Base-by-base conservation (phyloP, 495 filamentous ascomycete species). In the Neurospora sp. region DNA sequence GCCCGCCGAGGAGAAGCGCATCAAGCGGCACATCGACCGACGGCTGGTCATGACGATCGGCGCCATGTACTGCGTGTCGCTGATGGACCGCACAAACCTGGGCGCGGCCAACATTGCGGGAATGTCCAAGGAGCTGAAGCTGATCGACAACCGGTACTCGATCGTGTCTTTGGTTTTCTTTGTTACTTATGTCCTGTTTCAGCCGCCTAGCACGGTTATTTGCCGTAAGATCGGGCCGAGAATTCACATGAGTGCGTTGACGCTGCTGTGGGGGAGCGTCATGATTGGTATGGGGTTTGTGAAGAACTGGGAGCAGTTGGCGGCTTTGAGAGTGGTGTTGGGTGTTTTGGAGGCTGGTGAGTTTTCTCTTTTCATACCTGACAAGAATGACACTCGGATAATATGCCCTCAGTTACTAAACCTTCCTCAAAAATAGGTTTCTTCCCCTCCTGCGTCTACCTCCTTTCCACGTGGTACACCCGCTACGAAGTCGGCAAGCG, bases 1-100 rank as follows among this genome's bases (percentile, higher is more conserved):
- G 1, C 72, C 69, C 4, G 73, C 77, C 37, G 81, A 86, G 74
- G 76, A 84, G 74, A 81, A 76, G 72, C 70, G 38, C 21, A 85
- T 93, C 77, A 88, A 92, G 69, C 84, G 84, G 28, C 85, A 87
- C 5, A 81, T 92, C 77, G 91, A 93, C 76, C 76, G 84, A 40
- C 87, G 91, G 0, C 82, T 93, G 11, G 89, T 92, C 39, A 79
- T 87, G 1, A 92, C 89, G 39, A 83, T 89, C 4, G 91, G 91
- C 6, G 79, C 88, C 74, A 84, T 91, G 77, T 92, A 92, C 79
- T 90, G 88, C 75, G 83, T 91, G 73, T 87, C 84, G 38, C 78
- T 92, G 71, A 90, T 92, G 87, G 91, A 92, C 78, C 82, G 91
- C 4, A 91, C 89, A 7, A 93, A 93, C 78, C 75, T 92, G 75